Percentiles rank a stretch among this genome's conserved stretches.
Conservation (phyloP, 106 monocot genomes). For the Vanilla planifolia region DNA sequence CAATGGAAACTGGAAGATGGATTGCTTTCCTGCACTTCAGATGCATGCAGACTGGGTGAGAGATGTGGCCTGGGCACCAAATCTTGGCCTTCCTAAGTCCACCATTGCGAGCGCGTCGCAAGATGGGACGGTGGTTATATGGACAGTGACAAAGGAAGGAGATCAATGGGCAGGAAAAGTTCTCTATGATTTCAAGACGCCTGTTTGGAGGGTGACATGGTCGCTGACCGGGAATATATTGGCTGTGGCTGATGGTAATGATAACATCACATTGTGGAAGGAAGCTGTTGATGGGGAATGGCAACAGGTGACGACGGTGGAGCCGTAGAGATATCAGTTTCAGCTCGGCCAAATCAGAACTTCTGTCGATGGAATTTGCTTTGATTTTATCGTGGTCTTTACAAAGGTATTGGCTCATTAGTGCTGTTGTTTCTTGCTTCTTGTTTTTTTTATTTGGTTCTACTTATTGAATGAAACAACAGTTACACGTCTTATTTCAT, state of each 20-base stretch:
- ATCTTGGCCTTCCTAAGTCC: slow-evolving; percentile 26
- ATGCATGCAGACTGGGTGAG: slow-evolving; percentile 31
- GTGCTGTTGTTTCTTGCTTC: too few species aligned
- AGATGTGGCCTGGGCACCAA: slow-evolving; percentile 28
- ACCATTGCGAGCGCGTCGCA: slow-evolving; percentile 26
- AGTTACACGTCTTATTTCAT: too few species aligned
- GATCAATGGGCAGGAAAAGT: slow-evolving; percentile 18
- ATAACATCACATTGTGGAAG: slow-evolving; percentile 19
- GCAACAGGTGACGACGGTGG: slow-evolving; percentile 19
- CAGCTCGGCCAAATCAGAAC: too few species aligned
- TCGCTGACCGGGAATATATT: slow-evolving; percentile 21
- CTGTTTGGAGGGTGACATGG: slow-evolving; percentile 22
- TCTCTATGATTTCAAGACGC: slow-evolving; percentile 18
- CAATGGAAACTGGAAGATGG: slow-evolving; percentile 26
- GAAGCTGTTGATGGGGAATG: slow-evolving; percentile 21
- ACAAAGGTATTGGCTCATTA: too few species aligned
- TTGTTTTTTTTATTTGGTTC: too few species aligned
- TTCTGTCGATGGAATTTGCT: too few species aligned
- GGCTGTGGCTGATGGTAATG: slow-evolving; percentile 20
- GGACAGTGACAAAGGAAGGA: slow-evolving; percentile 20
- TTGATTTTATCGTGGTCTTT: too few species aligned
- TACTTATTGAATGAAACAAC: too few species aligned
- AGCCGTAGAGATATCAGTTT: too few species aligned
- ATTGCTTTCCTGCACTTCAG: slow-evolving; percentile 26
- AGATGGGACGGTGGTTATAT: slow-evolving; percentile 27